Evolutionary conservation across 2,329 filamentous ascomycete genomes (phyloP).

Genomic region (Acephala macrosclerotiorum): DNA sequence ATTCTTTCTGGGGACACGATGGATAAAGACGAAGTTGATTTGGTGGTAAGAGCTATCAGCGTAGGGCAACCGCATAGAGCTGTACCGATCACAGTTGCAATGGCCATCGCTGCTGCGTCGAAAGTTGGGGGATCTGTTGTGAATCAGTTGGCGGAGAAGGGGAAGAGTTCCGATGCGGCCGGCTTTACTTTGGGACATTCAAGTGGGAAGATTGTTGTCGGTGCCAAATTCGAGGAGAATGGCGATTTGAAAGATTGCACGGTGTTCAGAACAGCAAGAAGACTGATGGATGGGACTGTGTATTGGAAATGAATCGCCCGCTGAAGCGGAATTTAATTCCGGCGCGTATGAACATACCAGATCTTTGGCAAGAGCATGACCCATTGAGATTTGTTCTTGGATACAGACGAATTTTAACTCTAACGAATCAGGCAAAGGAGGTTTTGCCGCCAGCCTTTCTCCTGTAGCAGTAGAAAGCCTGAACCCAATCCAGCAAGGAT

Average conservation of each 20-base stretch:
- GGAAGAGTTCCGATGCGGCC: conserved; percentile 38
- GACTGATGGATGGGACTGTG: conserved; percentile 55
- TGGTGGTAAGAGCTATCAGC: conserved; percentile 58
- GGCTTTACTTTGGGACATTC: conserved; percentile 54
- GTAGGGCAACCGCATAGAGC: conserved; percentile 64
- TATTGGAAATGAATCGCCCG: conserved; percentile 46
- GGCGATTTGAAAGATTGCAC: conserved; percentile 49
- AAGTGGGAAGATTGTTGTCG: conserved; percentile 53
- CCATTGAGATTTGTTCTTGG: too few relatives aligned
- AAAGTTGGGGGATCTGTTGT: conserved; percentile 52
- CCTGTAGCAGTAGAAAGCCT: too few relatives aligned
- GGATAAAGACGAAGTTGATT: conserved; percentile 43
- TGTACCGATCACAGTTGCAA: conserved; percentile 61
- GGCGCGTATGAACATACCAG: too few relatives aligned
- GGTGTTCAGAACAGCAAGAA: conserved; percentile 55
- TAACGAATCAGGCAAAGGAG: too few relatives aligned
- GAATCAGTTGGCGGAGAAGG: conserved; percentile 38
- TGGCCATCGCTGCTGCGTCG: conserved; percentile 56
- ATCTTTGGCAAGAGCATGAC: too few relatives aligned
- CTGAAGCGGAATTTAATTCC: neutral
- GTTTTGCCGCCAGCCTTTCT: too few relatives aligned
- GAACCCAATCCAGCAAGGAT: too few relatives aligned
- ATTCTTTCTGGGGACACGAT: conserved; percentile 49
- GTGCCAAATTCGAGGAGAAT: conserved; percentile 47
- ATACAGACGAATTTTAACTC: too few relatives aligned